phyloP scores from a whole-genome alignment of 2,329 filamentous ascomycete genomes.

The Penicillium occitanis region DNA sequence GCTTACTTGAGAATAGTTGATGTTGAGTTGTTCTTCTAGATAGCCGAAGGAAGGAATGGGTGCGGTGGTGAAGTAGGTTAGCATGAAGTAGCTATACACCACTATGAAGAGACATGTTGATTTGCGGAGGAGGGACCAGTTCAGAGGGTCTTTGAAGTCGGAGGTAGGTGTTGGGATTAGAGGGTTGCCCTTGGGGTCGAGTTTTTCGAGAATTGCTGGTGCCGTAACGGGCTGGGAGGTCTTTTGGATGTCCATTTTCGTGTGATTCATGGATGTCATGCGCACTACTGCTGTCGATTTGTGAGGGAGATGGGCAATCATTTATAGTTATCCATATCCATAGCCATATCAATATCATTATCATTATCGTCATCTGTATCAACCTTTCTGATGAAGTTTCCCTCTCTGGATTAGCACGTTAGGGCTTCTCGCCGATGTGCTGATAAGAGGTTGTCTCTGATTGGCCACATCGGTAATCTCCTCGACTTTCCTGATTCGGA shows the following conservation, averaged over 20 bases:
- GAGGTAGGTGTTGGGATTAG: conserved; percentile 1
- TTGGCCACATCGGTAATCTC: conserved; percentile 2
- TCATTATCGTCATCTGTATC: neutral
- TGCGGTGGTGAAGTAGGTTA: conserved; percentile 60
- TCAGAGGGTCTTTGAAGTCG: conserved; percentile 1
- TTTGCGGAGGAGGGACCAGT: conserved; percentile 13
- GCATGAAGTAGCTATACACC: conserved; percentile 53
- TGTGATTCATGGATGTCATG: neutral
- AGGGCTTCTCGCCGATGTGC: neutral
- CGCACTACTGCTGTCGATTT: neutral
- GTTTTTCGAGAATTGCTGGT: neutral
- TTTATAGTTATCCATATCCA: neutral
- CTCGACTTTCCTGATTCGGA: conserved; percentile 7
- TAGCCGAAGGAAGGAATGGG: conserved; percentile 56
- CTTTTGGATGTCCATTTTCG: neutral
- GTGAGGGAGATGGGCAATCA: neutral
- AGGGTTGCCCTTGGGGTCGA: neutral
- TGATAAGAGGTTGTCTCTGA: conserved; percentile 12
- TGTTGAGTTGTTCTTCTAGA: conserved; percentile 50
- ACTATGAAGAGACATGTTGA: conserved; percentile 10
- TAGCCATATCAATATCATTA: neutral
- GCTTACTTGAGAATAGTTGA: conserved; percentile 51
- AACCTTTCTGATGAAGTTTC: neutral
- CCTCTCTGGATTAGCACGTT: neutral
- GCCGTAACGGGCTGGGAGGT: neutral